Evolutionary conservation across 2,329 filamentous ascomycete genomes (phyloP).

Genomic region (Verticillium longisporum): DNA sequence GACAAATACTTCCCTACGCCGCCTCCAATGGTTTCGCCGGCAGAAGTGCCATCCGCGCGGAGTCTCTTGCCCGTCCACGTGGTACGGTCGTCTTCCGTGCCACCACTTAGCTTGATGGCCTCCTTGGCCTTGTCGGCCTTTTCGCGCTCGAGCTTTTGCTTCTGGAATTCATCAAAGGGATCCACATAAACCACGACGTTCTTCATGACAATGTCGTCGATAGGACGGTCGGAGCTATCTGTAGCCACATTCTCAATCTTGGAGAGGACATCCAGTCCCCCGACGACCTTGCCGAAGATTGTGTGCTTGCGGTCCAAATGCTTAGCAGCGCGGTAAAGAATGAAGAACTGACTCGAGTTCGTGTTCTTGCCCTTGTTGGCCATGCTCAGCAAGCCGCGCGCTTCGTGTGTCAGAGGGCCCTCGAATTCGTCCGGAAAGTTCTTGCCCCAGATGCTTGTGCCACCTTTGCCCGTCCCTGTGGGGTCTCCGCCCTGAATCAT

Average conservation of each 20-base stretch:
- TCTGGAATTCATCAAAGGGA: conserved; percentile 89
- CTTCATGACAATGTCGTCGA: conserved; percentile 72
- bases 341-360: conserved; percentile 92
- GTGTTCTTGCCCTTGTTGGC: conserved; percentile 98
- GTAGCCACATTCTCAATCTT: conserved; percentile 72
- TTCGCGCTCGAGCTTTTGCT: conserved; percentile 62
- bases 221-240: conserved; percentile 68
- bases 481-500: conserved; percentile 98
- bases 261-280: conserved; percentile 63
- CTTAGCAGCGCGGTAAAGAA: conserved; percentile 76
- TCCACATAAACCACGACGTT: conserved; percentile 85
- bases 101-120: conserved; percentile 57
- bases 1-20: conserved; percentile 79
- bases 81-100: conserved; percentile 78
- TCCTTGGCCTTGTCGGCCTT: conserved; percentile 49
- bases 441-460: conserved; percentile 86
- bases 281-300: conserved; percentile 84
- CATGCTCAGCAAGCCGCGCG: conserved; percentile 80
- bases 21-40: conserved; percentile 27
- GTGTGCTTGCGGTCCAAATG: conserved; percentile 95
- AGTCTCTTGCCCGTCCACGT: conserved; percentile 97
- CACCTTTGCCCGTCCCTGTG: conserved; percentile 85
- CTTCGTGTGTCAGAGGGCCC: conserved; percentile 76
- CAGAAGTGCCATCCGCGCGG: conserved; percentile 56
- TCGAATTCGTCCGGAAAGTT: conserved; percentile 93